These are phyloP conservation scores for Mycena rebaudengoi DNA, from an alignment of 768 basidiomycete species.

Conservation along the genomic window DNA sequence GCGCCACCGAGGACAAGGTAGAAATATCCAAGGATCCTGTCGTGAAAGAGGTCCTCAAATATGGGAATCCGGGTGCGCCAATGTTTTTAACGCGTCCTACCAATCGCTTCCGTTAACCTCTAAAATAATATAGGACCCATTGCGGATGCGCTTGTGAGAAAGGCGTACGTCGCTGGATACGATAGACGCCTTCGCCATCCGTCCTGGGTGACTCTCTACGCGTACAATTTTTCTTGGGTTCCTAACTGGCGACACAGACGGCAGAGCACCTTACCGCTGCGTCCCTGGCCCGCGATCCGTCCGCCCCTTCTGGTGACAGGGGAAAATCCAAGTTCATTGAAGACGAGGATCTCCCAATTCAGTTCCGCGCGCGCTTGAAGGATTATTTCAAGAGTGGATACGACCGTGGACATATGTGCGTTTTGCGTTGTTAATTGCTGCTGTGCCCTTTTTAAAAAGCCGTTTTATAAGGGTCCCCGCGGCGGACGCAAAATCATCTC, in stretches of 20 bases:
- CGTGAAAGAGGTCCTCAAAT: slow-evolving; percentile 61
- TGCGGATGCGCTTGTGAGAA: slow-evolving; percentile 78
- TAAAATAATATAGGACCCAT: slow-evolving; percentile 72
- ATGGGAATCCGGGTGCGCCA: slow-evolving; percentile 81
- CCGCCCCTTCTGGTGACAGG: slow-evolving; percentile 70
- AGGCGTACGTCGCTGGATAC: slow-evolving; percentile 90
- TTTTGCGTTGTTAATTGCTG: slow-evolving; percentile 16
- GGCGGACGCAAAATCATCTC: slow-evolving; percentile 92
- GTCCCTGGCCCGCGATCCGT: slow-evolving; percentile 63
- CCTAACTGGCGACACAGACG: slow-evolving; percentile 61
- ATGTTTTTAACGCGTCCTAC: slow-evolving; percentile 1
- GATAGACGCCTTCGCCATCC: slow-evolving; percentile 92
- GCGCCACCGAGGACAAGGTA: slow-evolving; percentile 12
- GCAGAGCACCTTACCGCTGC: slow-evolving; percentile 92
- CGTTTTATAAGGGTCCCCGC: slow-evolving; percentile 81
- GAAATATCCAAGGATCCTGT: slow-evolving; percentile 20
- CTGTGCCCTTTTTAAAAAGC: neutral
- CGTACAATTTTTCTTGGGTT: neutral
- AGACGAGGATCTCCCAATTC: slow-evolving; percentile 77
- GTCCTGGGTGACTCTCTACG: slow-evolving; percentile 75
- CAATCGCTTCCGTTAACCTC: neutral
- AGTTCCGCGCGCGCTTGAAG: slow-evolving; percentile 83
- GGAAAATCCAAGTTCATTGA: slow-evolving; percentile 83
- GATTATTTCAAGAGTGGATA: slow-evolving; percentile 96
- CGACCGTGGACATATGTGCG: slow-evolving; percentile 96